A percentile compares a stretch with the other conserved stretches of the same genome.
Conservation (phyloP, 2,329 filamentous ascomycete species). For the Pseudopithomyces chartarum region DNA sequence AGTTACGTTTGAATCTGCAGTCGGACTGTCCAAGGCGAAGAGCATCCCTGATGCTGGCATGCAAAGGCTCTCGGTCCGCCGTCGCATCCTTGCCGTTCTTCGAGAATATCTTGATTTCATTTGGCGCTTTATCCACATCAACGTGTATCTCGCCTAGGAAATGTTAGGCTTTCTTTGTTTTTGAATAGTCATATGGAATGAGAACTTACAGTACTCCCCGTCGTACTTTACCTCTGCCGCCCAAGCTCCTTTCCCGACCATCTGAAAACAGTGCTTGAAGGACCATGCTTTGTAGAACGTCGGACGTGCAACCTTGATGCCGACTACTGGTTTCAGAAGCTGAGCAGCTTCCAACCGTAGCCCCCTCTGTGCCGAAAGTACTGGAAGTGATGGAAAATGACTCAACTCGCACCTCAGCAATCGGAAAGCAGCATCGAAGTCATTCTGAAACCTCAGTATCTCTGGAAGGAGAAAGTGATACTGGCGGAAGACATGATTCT, state of each 20-base stretch:
- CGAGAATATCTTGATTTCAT: conserved; percentile 79
- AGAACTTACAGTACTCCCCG: conserved; percentile 64
- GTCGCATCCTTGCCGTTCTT: conserved; percentile 94
- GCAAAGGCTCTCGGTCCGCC: conserved; percentile 66
- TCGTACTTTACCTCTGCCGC: conserved; percentile 84
- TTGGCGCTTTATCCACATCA: conserved; percentile 61
- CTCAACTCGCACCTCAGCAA: conserved; percentile 55
- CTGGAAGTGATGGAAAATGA: conserved; percentile 45
- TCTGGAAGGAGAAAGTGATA: conserved; percentile 74
- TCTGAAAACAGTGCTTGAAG: conserved; percentile 74
- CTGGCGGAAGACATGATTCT: conserved; percentile 58
- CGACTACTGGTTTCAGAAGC: conserved; percentile 45
- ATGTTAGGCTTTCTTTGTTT: too few species aligned
- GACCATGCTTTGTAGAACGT: conserved; percentile 52
- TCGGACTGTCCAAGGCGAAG: conserved; percentile 64
- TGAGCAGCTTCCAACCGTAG: conserved; percentile 47
- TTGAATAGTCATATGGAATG: too few species aligned
- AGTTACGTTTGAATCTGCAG: conserved; percentile 66
- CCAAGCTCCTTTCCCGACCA: conserved; percentile 65
- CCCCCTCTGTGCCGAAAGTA: conserved; percentile 31
- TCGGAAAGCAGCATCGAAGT: conserved; percentile 65
- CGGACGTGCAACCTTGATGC: conserved; percentile 53
- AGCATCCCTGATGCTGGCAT: conserved; percentile 65
- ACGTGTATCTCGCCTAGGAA: conserved; percentile 71
- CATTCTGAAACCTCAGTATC: conserved; percentile 71